Evolutionary conservation across 805 yeast genomes (phyloP), one percentile per base, ranked within the genome.

Genomic region (Candida coleopterorum): DNA sequence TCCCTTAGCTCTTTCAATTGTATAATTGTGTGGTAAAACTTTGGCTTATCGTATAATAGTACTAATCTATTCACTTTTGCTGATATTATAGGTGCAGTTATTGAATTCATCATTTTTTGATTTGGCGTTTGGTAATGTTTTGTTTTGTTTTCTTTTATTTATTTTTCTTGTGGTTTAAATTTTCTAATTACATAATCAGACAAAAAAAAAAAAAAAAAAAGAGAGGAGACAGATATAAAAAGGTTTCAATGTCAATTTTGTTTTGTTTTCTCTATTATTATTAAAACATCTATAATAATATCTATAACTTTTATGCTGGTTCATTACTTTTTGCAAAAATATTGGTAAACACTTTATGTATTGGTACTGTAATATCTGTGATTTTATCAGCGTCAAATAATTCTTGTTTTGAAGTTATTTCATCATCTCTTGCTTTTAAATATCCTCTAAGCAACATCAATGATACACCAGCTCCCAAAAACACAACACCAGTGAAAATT

Each of bases 401-500:
- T 8, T 23, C 18, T 20, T 23, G 29, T 2, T 17, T 27, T 12
- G 43, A 36, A 16, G 36, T 43, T 21, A 40, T 34, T 3, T 44
- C 35, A 2, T 29, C 16, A 43, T 74, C 76, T 45, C 85, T 62
- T 11, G 74, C 73, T 18, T 74, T 62, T 9, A 79, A 40, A 62
- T 77, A 77, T 1, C 77, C 81, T 50, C 86, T 62, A 37, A 77
- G 47, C 3, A 74, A 23, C 36, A 71, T 54, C 28, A 76, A 52
- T 15, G 53, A 38, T 1, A 64, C 20, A 1, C 75, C 68, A 9
- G 77, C 71, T 9, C 58, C 74, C 15, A 74, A 40, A 50, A 72
- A 79, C 4, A 72, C 59, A n/a, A 62, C 50, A 0, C 86, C 87
- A 15, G 79, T 73, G 51, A 79, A 80, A 1, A 79, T 64, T 1